phyloP scores from a whole-genome alignment of 2,329 filamentous ascomycete genomes.

The Penicillium palitans region DNA sequence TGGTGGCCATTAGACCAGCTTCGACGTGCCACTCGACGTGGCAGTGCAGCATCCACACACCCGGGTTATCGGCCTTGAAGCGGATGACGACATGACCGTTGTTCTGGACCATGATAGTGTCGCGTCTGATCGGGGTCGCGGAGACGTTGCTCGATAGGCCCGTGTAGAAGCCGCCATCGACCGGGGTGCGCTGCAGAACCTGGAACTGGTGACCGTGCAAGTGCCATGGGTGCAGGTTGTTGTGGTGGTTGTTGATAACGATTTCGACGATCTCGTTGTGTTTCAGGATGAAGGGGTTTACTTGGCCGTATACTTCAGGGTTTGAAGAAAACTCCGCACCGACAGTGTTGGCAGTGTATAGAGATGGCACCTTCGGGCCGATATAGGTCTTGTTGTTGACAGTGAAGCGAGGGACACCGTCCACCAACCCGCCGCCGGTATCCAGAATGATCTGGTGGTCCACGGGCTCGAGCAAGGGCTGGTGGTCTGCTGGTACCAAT shows the following conservation, averaged over 20 bases:
- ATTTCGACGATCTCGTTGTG: slow-evolving; percentile 53
- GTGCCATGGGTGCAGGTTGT: slow-evolving; percentile 50
- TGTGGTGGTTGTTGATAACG: slow-evolving; percentile 39
- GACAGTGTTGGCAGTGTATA: slow-evolving; percentile 72
- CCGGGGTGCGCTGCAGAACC: slow-evolving; percentile 37
- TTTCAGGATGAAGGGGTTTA: slow-evolving; percentile 67
- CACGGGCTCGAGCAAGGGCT: slow-evolving; percentile 30
- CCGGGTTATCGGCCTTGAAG: slow-evolving; percentile 40
- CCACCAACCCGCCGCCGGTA: slow-evolving; percentile 66
- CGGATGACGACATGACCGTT: slow-evolving; percentile 35
- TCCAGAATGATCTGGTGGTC: slow-evolving; percentile 34
- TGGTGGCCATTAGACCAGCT: slow-evolving; percentile 33
- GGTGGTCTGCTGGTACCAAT: slow-evolving; percentile 27
- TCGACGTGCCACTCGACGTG: slow-evolving; percentile 41
- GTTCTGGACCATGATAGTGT: slow-evolving; percentile 38
- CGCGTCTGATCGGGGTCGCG: slow-evolving; percentile 31
- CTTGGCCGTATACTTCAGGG: slow-evolving; percentile 65
- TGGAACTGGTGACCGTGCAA: slow-evolving; percentile 56
- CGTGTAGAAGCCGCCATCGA: slow-evolving; percentile 30
- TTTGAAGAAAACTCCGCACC: slow-evolving; percentile 55
- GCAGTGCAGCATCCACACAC: slow-evolving; percentile 40
- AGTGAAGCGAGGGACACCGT: slow-evolving; percentile 62
- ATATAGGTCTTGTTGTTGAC: slow-evolving; percentile 78
- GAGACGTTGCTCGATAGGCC: slow-evolving; percentile 29
- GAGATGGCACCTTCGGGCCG: slow-evolving; percentile 71